Percentiles rank a stretch among this genome's conserved stretches.
Conservation (phyloP, 108 stramenopile genomes). For the Fistulifera pelliculosa region DNA sequence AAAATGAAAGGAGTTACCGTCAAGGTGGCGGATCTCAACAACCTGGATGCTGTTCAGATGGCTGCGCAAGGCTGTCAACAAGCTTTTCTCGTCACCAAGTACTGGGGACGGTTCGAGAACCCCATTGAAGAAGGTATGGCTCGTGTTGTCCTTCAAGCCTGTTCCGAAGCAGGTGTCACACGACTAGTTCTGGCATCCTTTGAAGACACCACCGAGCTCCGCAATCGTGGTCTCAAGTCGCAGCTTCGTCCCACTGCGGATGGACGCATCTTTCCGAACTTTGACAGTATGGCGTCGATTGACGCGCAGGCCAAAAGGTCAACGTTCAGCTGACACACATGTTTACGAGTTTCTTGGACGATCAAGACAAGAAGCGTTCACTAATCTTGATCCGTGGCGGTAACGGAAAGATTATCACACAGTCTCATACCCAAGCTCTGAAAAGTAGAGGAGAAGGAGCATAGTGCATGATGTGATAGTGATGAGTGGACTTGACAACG, state of each 20-base stretch:
- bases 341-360: conserved; percentile 45
- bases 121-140: conserved; percentile 44
- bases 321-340: conserved; percentile 39
- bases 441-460: too few relatives aligned
- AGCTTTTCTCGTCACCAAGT: conserved; percentile 37
- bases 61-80: conserved; percentile 28
- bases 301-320: conserved; percentile 19
- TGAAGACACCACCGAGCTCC: conserved; percentile 33
- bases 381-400: conserved; percentile 40
- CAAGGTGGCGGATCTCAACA: conserved; percentile 38
- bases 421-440: conserved; percentile 20
- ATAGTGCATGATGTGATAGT: too few relatives aligned
- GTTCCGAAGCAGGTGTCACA: conserved; percentile 21
- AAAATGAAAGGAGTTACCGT: conserved; percentile 37
- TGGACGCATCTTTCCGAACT: conserved; percentile 39
- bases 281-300: conserved; percentile 30
- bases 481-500: too few relatives aligned
- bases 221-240: conserved; percentile 18
- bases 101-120: conserved; percentile 41
- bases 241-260: conserved; percentile 30
- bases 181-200: conserved; percentile 36
- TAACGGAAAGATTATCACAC: conserved; percentile 32
- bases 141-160: conserved; percentile 24
- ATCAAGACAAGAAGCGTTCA: conserved; percentile 24
- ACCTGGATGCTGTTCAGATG: conserved; percentile 23